Base-by-base conservation (phyloP, 208 protist genomes). In the Novymonas esmeraldas region DNA sequence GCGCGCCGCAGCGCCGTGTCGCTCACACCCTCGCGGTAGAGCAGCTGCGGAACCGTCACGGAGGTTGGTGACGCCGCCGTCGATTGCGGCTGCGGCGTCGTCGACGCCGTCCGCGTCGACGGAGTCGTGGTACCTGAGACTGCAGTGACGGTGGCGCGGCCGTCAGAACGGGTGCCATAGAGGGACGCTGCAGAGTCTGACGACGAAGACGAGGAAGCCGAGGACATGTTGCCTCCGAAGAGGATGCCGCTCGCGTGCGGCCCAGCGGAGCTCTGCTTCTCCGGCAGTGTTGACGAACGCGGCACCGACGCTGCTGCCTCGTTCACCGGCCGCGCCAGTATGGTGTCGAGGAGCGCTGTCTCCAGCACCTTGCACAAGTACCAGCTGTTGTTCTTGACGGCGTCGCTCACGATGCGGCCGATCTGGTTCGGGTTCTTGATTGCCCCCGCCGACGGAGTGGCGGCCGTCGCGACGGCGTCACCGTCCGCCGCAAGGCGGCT, bases 391-490 rank as follows among this genome's bases (percentile, higher is more conserved):
- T 88, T 85, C 39, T 59, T 73, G 36, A 75, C 57, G 7, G 79
- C 78, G 28, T 83, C 78, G 29, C 69, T 81, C 16, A 92, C 72
- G 14, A 82, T 85, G n/a, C 84, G 68, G 20, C 89, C 89, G 31
- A 95, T 87, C 56, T 95, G 89, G 61, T 95, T 95, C 18, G 89
- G 89, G 73, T 95, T 95, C 26, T 61, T 58, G 31, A 54, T 59
- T 3, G 59, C 52, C 22, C 48, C 49, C 34, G 22, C 41, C 10
- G 50, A 46, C 11, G 34, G 33, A 16, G 59, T 7, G 48, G 10
- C 20, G 20, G 48, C n/a, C 5, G 1, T 20, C 20, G 59, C 13
- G 45, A 1, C 22, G 4, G 33, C 36, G 54, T 26, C 11, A 6
- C 11, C 54, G 7, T 44, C 29, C 44, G 26, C 34, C 20, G 28